phyloP scores from a whole-genome alignment of 495 filamentous ascomycete species.

The Niebla homalea region DNA sequence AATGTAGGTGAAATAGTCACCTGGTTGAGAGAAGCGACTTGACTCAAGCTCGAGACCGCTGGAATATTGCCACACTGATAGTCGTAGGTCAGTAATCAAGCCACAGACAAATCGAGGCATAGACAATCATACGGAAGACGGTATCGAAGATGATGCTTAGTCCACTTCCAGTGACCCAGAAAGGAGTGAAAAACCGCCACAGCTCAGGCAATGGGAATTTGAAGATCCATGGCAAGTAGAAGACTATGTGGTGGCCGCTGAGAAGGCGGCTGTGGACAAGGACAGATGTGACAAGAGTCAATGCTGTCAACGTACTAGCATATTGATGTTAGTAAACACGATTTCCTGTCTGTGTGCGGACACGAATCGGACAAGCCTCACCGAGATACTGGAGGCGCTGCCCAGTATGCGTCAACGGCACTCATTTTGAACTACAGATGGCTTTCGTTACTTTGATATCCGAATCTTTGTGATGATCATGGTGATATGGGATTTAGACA shows the following conservation, averaged over 20 bases:
- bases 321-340: constrained; percentile 6
- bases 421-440: background rate
- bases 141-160: constrained; percentile 66
- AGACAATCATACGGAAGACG: constrained; percentile 51
- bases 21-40: constrained; percentile 46
- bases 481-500: background rate
- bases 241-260: constrained; percentile 39
- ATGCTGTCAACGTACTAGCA: constrained; percentile 56
- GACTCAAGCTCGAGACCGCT: constrained; percentile 48
- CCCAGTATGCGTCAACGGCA: constrained; percentile 54
- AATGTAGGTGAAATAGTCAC: constrained; percentile 55
- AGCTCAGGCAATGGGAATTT: constrained; percentile 48
- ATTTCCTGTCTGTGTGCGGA: background rate
- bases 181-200: constrained; percentile 57
- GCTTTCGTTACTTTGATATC: background rate
- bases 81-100: constrained; percentile 17
- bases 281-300: constrained; percentile 49
- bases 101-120: constrained; percentile 4
- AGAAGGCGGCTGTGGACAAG: constrained; percentile 49
- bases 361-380: constrained; percentile 22
- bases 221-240: constrained; percentile 41
- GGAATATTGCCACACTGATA: constrained; percentile 51
- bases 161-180: constrained; percentile 52
- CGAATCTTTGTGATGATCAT: no score
- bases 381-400: constrained; percentile 57